These are phyloP conservation scores for Smithsoniella earleae DNA, from an alignment of 163 green algal genomes.

Conservation along the genomic window DNA sequence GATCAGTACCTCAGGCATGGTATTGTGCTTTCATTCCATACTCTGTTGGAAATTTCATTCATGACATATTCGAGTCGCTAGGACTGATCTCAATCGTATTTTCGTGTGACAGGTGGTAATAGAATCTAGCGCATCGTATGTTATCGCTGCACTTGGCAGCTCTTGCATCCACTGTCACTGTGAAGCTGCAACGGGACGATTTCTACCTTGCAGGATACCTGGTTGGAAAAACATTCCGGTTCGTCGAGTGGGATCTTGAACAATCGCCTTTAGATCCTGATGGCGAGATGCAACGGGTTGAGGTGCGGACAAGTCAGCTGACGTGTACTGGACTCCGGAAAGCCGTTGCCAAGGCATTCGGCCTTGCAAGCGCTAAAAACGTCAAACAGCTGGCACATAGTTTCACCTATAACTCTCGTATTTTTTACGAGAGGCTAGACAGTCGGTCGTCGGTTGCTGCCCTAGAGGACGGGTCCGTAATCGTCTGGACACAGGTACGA, in stretches of 20 bases:
- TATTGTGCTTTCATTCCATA: too few species aligned
- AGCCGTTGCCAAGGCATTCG: neutral
- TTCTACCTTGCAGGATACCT: too few species aligned
- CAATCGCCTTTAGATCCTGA: neutral
- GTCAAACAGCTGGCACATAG: neutral
- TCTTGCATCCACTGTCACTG: too few species aligned
- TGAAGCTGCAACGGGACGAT: too few species aligned
- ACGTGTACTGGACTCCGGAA: neutral
- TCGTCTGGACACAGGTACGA: conserved; percentile 16
- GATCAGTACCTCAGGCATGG: too few species aligned
- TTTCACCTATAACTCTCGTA: neutral
- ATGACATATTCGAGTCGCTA: too few species aligned
- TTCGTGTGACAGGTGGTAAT: too few species aligned
- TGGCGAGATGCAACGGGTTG: neutral
- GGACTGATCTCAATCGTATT: too few species aligned
- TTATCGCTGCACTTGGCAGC: too few species aligned
- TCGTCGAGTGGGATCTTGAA: conserved; percentile 7
- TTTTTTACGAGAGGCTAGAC: conserved; percentile 4
- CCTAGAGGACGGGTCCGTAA: neutral
- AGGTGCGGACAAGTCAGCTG: conserved; percentile 3
- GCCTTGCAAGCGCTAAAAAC: neutral
- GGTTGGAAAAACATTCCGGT: neutral
- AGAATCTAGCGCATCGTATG: too few species aligned
- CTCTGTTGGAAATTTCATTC: too few species aligned
- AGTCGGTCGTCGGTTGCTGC: neutral